A percentile compares a stretch with the other conserved stretches of the same genome.
These are phyloP conservation scores for Cordyceps tenuipes DNA, from an alignment of 2,329 filamentous ascomycete species.

Conservation along the genomic window DNA sequence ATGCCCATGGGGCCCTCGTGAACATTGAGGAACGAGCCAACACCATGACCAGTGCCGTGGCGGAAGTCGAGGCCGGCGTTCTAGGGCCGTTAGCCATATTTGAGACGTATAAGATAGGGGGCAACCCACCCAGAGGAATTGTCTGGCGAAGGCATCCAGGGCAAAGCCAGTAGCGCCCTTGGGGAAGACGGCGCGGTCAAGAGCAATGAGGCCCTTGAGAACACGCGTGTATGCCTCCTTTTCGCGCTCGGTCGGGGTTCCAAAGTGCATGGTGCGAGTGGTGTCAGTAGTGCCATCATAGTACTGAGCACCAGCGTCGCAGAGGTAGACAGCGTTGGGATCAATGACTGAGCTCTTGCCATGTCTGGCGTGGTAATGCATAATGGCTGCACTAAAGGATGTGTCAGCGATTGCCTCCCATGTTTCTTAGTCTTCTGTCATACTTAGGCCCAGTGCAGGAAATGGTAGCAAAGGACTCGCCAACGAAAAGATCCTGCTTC, in stretches of 20 bases:
- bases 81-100: conserved; percentile 20
- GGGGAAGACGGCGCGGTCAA: conserved; percentile 81
- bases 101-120: not conserved
- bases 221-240: conserved; percentile 88
- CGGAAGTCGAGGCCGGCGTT: conserved; percentile 79
- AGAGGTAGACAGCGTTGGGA: conserved; percentile 79
- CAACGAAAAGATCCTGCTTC: conserved; percentile 66
- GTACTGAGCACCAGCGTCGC: conserved; percentile 96
- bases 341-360: conserved; percentile 78
- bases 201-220: conserved; percentile 83
- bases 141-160: conserved; percentile 78
- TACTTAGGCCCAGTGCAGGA: conserved; percentile 79
- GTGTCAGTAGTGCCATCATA: conserved; percentile 93
- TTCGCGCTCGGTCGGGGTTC: conserved; percentile 72
- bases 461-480: conserved; percentile 91
- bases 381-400: conserved; percentile 69
- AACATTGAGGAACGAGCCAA: conserved; percentile 92
- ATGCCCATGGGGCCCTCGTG: conserved; percentile 97
- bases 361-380: conserved; percentile 87
- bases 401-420: conserved; percentile 7
- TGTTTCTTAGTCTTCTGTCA: conserved; percentile 20
- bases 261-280: conserved; percentile 88
- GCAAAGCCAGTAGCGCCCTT: conserved; percentile 94
- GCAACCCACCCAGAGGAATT: conserved; percentile 73
- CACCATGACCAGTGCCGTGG: conserved; percentile 91